Conservation (phyloP, 2,329 filamentous ascomycete species). For the Curvularia sp. region DNA sequence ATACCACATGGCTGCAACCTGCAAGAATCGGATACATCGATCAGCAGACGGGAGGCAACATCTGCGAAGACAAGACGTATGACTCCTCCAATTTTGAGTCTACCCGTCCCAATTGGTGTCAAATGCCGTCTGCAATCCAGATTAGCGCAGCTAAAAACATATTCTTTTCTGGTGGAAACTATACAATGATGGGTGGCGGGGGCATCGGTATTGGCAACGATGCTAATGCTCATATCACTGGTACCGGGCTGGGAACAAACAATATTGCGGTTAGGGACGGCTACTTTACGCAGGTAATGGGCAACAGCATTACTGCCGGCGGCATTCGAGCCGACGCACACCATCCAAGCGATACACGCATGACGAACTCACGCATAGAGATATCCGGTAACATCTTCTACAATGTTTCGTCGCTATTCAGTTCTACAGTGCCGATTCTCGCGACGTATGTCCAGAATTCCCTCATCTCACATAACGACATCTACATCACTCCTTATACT, state of each 20-base stretch:
- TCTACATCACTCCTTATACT: slow-evolving; percentile 24
- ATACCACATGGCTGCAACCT: slow-evolving; percentile 24
- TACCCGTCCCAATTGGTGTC: slow-evolving; percentile 23
- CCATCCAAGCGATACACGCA: slow-evolving; percentile 22
- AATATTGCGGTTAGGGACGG: slow-evolving; percentile 20
- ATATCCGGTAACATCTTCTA: slow-evolving; percentile 27
- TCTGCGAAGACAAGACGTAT: slow-evolving; percentile 27
- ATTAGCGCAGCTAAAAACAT: slow-evolving; percentile 27
- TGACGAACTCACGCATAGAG: slow-evolving; percentile 21
- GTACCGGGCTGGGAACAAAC: slow-evolving; percentile 9
- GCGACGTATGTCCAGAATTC: slow-evolving; percentile 22
- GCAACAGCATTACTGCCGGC: slow-evolving; percentile 26
- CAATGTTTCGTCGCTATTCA: slow-evolving; percentile 23
- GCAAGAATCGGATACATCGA: slow-evolving; percentile 20
- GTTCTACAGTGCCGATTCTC: slow-evolving; percentile 25
- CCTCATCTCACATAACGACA: slow-evolving; percentile 23
- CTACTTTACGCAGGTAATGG: slow-evolving; percentile 27
- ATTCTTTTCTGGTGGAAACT: slow-evolving; percentile 22
- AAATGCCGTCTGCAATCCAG: slow-evolving; percentile 25
- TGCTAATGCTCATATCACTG: slow-evolving; percentile 23
- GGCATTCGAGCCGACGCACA: slow-evolving; percentile 24
- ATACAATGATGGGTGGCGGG: slow-evolving; percentile 21
- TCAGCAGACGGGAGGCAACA: slow-evolving; percentile 24
- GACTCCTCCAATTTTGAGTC: slow-evolving; percentile 24
- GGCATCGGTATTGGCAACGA: slow-evolving; percentile 27